Base-by-base conservation (phyloP, 2,329 filamentous ascomycete species). In the Lachnellula cervina region DNA sequence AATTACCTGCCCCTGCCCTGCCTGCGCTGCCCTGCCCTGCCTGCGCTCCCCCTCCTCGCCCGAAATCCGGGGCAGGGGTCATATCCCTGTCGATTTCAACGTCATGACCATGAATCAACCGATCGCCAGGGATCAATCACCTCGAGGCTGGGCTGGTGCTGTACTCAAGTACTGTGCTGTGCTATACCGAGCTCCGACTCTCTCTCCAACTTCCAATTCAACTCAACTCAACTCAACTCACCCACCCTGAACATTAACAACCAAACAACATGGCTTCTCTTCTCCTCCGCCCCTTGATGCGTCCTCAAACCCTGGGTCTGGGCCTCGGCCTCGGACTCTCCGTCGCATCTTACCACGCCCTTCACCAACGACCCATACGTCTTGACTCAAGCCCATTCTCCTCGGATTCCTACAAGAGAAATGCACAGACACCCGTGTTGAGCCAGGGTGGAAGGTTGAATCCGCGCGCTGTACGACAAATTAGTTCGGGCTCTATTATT, bases 251-350 rank as follows among this genome's bases (percentile, higher is more conserved):
- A n/a, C n/a, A n/a, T n/a, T n/a, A n/a, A n/a, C 14, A 49, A 32
- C 28, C 23, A 35, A 47, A 8, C n/a, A 61, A 37, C 52, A 68
- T 68, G 68, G 58, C 66, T 53, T 58, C 62, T 14, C 58, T 69
- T 40, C 60, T 70, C 49, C 58, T 69, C 42, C 66, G 66, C 14
- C 68, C 66, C 16, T 55, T 66, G 42, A 45, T 70, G 38, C 64
- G 64, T 13, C 69, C 68, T 16, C 66, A 68, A 43, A 59, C 62
- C 5, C 57, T 71, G 21, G 70, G 71, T 14, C 63, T 70, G 34
- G 69, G 70, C 46, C 62, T 74, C 14, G 69, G 70, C 46, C 62
- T 74, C 14, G 71, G 72, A 4, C 59, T 73, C 16, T 66, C 69
- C n/a, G 54, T 74, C 51, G 64, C 70, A 50, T 66, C 68, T 3